Base-by-base conservation (phyloP, 2,329 filamentous ascomycete species). In the Plectosphaerella cucumerina region DNA sequence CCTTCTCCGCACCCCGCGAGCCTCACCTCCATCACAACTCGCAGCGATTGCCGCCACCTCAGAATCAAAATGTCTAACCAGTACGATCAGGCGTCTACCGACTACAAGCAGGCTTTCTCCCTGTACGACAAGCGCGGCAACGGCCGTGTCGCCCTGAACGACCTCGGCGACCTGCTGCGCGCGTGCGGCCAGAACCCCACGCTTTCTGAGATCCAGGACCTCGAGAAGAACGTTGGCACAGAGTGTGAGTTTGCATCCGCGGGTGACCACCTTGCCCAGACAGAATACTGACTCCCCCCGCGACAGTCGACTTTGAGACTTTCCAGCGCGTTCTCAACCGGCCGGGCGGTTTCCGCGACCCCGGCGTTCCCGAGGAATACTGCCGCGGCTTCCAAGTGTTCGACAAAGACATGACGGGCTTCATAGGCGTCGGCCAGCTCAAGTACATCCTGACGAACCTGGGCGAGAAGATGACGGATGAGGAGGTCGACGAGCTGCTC, bases 31-130 rank as follows among this genome's bases (percentile, higher is more conserved):
- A 42, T 20, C 39, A 18, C 39, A 18, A 5, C n/a, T 18, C 39
- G n/a, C 21, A 44, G 42, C 20, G 9, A 15, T 2, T 21, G 22
- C 9, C 26, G 26, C 31, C 37, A 39, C 18, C 15, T 8, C 18
- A 22, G 49, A 41, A 65, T 48, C 56, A 79, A 78, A 75, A 61
- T 72, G 63, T 74, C 77, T 79, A 79, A 80, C 66, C 65, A 74
- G 54, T 75, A 68, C 61, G 76, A 79, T 56, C 81, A 86, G 83
- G 83, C 83, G 70, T 85, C 81, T 56, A 97, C 93, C 77, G 97
- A 99, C 87, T 99, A 97, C 90, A 97, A 97, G 81, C 94, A 99
- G 86, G 94, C 94, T 62, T 99, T 99, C 76, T 92, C 92, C 65
- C 89, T 99, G 70, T 99, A 97, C 80, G 94, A 99, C 82, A 97